Percentiles rank a stretch among this genome's conserved stretches.
These are phyloP conservation scores for Lasiosphaeria miniovina DNA, from an alignment of 495 filamentous ascomycete species.

Conservation along the genomic window DNA sequence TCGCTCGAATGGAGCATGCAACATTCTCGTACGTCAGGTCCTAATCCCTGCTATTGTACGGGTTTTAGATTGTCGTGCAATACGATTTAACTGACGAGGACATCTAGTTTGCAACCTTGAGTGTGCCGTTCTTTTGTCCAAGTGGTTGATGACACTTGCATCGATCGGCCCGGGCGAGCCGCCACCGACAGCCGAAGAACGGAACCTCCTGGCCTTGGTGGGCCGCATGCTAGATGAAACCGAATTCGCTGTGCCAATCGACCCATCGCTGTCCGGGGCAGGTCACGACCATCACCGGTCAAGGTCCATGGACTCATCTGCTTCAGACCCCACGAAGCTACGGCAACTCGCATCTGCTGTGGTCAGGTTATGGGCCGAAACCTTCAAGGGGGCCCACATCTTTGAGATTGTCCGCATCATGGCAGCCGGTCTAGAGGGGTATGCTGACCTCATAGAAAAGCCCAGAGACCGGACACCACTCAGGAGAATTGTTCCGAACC, in stretches of 20 bases:
- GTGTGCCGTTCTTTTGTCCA: slow-evolving; percentile 63
- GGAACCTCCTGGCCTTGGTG: slow-evolving; percentile 62
- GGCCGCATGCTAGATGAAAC: slow-evolving; percentile 76
- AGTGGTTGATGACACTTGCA: slow-evolving; percentile 46
- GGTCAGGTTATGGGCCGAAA: slow-evolving; percentile 63
- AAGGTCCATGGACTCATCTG: slow-evolving; percentile 33
- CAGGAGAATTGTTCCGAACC: slow-evolving; percentile 25
- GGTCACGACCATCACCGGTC: slow-evolving; percentile 30
- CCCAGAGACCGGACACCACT: slow-evolving; percentile 47
- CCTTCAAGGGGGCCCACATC: slow-evolving; percentile 65
- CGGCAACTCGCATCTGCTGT: slow-evolving; percentile 61
- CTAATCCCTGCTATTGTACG: not conserved
- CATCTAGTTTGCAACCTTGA: slow-evolving; percentile 60
- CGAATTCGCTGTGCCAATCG: slow-evolving; percentile 61
- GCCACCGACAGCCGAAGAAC: slow-evolving; percentile 55
- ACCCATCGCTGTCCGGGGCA: slow-evolving; percentile 42
- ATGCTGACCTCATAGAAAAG: slow-evolving; percentile 63
- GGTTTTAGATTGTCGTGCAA: not conserved
- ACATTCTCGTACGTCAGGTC: slow-evolving; percentile 50
- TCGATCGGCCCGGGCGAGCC: slow-evolving; percentile 43
- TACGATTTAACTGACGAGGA: slow-evolving; percentile 6
- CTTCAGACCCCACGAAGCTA: slow-evolving; percentile 50
- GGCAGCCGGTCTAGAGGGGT: slow-evolving; percentile 58
- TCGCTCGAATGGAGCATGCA: slow-evolving; percentile 70
- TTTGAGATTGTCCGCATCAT: slow-evolving; percentile 66